Percentiles rank a stretch among this genome's conserved stretches.
Evolutionary conservation across 1,139 yeast genomes (phyloP).

Genomic region (Geotrichum histeridarum): DNA sequence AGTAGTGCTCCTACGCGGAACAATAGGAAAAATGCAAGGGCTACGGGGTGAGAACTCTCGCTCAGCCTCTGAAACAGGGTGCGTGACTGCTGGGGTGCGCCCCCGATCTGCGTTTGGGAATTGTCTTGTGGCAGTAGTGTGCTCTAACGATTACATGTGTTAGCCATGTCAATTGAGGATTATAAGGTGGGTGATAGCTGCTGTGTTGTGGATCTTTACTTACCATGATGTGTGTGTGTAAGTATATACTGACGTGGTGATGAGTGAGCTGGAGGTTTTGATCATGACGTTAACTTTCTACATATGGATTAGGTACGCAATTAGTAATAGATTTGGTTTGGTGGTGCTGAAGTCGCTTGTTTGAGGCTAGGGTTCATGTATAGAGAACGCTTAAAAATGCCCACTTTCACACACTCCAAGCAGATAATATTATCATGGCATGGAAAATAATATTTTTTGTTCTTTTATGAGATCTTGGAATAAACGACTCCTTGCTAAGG

Average conservation of each 20-base stretch:
- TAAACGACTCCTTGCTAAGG: too few relatives aligned
- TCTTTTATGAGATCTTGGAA: too few relatives aligned
- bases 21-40: constrained; percentile 57
- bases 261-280: background rate
- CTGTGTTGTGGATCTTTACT: background rate
- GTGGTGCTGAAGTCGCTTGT: too few relatives aligned
- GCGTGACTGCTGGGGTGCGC: constrained; percentile 11
- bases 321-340: too few relatives aligned
- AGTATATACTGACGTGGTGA: background rate
- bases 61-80: constrained; percentile 41
- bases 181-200: background rate
- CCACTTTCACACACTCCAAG: too few relatives aligned
- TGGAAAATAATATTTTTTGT: too few relatives aligned
- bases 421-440: too few relatives aligned
- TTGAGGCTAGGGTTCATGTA: too few relatives aligned
- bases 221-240: background rate
- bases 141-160: background rate
- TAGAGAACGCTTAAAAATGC: too few relatives aligned
- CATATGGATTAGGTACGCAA: too few relatives aligned
- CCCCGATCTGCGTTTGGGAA: background rate
- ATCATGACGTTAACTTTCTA: too few relatives aligned
- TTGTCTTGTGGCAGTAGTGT: constrained; percentile 1
- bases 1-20: constrained; percentile 60
- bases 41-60: constrained; percentile 80
- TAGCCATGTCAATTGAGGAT: background rate